Percentiles rank a stretch among this genome's conserved stretches.
phyloP scores from a whole-genome alignment of 805 yeast species.

The Tetrapisispora iriomotensis region DNA sequence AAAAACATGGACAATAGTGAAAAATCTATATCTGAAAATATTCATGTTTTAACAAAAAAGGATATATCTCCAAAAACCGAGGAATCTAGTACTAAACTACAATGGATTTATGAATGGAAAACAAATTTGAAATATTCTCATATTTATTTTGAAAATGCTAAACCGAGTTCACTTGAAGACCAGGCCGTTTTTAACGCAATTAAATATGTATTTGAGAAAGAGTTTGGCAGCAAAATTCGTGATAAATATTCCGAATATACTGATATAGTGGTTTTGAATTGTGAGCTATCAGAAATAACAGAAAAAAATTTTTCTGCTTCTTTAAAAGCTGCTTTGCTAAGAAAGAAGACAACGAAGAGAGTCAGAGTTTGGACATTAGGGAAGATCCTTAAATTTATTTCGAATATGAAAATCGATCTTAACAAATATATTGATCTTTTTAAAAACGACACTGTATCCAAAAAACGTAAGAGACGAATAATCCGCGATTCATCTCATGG shows the following conservation, averaged over 20 bases:
- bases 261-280: slow-evolving; percentile 7
- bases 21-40: too few relatives aligned
- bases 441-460: not conserved
- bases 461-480: too few relatives aligned
- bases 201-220: slow-evolving; percentile 3
- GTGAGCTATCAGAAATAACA: slow-evolving; percentile 3
- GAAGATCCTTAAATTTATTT: not conserved
- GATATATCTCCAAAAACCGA: not conserved
- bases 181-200: not conserved
- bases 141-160: slow-evolving; percentile 5
- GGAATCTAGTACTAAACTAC: slow-evolving; percentile 3
- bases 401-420: not conserved
- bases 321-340: not conserved
- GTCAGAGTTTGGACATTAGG: not conserved
- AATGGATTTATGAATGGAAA: slow-evolving; percentile 11
- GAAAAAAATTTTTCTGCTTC: not conserved
- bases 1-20: too few relatives aligned
- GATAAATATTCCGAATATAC: not conserved
- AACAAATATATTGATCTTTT: not conserved
- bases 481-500: too few relatives aligned
- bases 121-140: slow-evolving; percentile 6
- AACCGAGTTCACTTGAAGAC: not conserved
- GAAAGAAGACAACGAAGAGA: not conserved
- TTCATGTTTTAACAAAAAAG: too few relatives aligned
- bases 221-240: slow-evolving; percentile 6